Percentiles rank a stretch among this genome's conserved stretches.
Evolutionary conservation across 78 protist species (phyloP).

Genomic region (Polysphondylium violaceum): DNA sequence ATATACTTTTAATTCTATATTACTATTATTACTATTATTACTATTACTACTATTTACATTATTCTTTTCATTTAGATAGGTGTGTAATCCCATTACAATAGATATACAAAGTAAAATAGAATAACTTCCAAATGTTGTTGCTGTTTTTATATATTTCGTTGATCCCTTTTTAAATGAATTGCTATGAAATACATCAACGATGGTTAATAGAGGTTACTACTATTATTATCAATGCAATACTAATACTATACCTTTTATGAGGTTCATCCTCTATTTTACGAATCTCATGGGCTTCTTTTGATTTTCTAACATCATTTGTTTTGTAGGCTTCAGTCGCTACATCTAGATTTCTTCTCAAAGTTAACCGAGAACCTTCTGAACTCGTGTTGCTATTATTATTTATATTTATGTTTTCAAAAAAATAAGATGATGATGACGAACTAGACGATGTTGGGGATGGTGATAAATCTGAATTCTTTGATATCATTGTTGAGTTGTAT

Average conservation of each 20-base stretch:
- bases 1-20: background rate
- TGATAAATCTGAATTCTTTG: too few species aligned
- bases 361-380: too few species aligned
- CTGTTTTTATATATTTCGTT: conserved; percentile 26
- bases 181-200: background rate
- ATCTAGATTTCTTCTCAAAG: conserved; percentile 9
- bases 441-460: too few species aligned
- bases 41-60: background rate
- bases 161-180: conserved; percentile 48
- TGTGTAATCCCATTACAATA: conserved; percentile 24
- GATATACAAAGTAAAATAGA: conserved; percentile 44
- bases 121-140: conserved; percentile 45
- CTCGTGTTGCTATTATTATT: background rate
- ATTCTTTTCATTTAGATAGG: conserved; percentile 5
- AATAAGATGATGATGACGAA: too few species aligned
- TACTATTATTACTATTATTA: background rate
- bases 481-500: too few species aligned
- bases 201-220: background rate
- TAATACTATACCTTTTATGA: conserved; percentile 54
- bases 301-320: conserved; percentile 8
- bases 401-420: too few species aligned
- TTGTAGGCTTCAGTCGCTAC: conserved; percentile 21
- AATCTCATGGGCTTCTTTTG: conserved; percentile 33
- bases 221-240: background rate
- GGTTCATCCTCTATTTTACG: conserved; percentile 71